Base-by-base conservation (phyloP, 768 basidiomycete species). In the Mycena albidolilacea region DNA sequence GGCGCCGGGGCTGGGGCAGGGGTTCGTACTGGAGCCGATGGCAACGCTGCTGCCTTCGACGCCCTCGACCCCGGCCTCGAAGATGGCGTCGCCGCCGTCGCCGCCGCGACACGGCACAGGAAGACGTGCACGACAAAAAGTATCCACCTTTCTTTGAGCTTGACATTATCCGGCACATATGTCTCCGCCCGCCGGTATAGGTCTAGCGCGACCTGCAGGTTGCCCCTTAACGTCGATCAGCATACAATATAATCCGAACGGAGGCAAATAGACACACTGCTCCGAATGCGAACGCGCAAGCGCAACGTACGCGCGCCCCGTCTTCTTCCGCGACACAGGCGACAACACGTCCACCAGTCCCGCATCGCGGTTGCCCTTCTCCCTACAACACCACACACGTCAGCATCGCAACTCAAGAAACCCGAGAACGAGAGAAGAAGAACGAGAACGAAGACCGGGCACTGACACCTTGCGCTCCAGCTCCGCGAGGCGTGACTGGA, bases 91-190 rank as follows among this genome's bases (percentile, higher is more conserved):
- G 46, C 12, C 46, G 57, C 8, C 57, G 30, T 30, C 23, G 57
- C 6, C 17, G 37, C 57, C 7, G 57, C 88, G 80, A 88, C 76
- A 82, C 86, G 86, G 86, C 87, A 87, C 80, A 91, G 83, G 79
- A 91, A 91, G 80, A 92, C 87, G 81, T 90, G 84, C 80, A 91
- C 81, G 81, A 92, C 82, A 81, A 91, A 92, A 85, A 90, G 87
- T 87, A 91, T 91, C 89, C 88, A 95, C 95, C 95, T 93, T 87
- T 94, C 93, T 88, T 91, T 90, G 61, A 96, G 87, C 81, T 94
- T 95, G 82, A 90, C 81, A 78, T 96, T 96, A 70, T 95, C 92
- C n/a, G 95, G 95, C 60, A 95, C 93, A 75, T 95, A 95, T 7
- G 87, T 86, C 80, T 92, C 92, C 21, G 94, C 95, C 77, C 93